Evolutionary conservation across 495 filamentous ascomycete genomes (phyloP).

Genomic region (Lophium mytilinum): DNA sequence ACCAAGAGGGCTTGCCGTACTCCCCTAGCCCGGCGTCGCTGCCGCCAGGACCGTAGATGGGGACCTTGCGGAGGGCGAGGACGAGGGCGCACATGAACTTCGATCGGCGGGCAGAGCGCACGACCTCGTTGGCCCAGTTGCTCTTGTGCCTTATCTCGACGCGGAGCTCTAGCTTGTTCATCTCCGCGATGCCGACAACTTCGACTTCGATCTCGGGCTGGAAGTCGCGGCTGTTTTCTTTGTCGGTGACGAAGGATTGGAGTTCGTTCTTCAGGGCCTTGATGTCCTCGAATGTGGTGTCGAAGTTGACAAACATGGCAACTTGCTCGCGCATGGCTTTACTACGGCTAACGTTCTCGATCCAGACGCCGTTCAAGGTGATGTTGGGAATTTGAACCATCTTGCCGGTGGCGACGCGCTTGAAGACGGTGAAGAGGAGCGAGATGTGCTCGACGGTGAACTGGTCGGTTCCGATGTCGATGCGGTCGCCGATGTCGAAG

Average conservation of each 20-base stretch:
- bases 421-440: constrained; percentile 89
- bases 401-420: constrained; percentile 69
- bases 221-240: constrained; percentile 88
- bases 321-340: constrained; percentile 88
- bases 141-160: constrained; percentile 83
- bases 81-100: constrained; percentile 97
- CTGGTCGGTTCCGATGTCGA: constrained; percentile 68
- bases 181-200: constrained; percentile 68
- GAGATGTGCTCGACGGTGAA: constrained; percentile 89
- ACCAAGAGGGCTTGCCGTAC: constrained; percentile 61
- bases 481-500: constrained; percentile 86
- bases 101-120: constrained; percentile 74
- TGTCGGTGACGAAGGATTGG: constrained; percentile 70
- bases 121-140: constrained; percentile 89
- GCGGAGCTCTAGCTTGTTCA: constrained; percentile 79
- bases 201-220: constrained; percentile 73
- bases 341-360: constrained; percentile 85
- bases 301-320: constrained; percentile 69
- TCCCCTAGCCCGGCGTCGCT: constrained; percentile 60
- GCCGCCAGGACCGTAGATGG: constrained; percentile 75
- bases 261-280: constrained; percentile 74
- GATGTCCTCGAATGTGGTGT: constrained; percentile 81
- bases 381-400: constrained; percentile 87
- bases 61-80: constrained; percentile 74
- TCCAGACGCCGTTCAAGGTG: constrained; percentile 79